A percentile compares a stretch with the other conserved stretches of the same genome.
These are phyloP conservation scores for Saccharomycopsis crataegensis DNA, from an alignment of 1,139 yeast species.

Conservation along the genomic window DNA sequence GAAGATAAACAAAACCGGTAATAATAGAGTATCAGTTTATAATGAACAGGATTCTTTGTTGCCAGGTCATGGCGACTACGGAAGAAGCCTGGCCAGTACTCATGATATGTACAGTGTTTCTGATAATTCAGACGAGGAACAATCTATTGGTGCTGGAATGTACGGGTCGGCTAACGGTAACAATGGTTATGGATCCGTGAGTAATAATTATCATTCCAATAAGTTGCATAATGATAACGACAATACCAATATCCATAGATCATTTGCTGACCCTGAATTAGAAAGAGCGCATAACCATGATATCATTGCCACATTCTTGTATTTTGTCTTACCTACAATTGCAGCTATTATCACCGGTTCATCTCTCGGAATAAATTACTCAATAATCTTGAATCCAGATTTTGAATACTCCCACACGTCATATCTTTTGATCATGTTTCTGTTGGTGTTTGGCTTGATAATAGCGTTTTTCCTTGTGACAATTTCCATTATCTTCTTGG, in stretches of 20 bases:
- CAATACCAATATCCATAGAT: too few relatives aligned
- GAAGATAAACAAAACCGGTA: neutral
- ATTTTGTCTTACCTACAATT: constrained; percentile 13
- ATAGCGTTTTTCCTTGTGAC: constrained; percentile 7
- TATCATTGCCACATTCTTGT: constrained; percentile 17
- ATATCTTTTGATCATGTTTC: neutral
- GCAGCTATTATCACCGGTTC: constrained; percentile 12
- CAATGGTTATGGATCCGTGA: too few relatives aligned
- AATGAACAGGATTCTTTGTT: neutral
- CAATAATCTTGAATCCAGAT: constrained; percentile 10
- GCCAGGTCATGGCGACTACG: neutral
- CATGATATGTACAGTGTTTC: neutral
- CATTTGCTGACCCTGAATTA: constrained; percentile 4
- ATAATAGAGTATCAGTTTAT: neutral
- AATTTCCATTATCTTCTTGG: constrained; percentile 7
- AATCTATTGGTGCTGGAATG: neutral
- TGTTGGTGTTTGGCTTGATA: constrained; percentile 7
- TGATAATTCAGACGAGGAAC: constrained; percentile 13
- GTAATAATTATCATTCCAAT: too few relatives aligned
- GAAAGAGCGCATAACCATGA: constrained; percentile 15
- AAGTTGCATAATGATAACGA: too few relatives aligned
- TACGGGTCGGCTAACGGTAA: too few relatives aligned
- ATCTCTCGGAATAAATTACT: constrained; percentile 13
- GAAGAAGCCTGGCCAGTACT: too few relatives aligned
- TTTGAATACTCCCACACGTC: constrained; percentile 6